A percentile compares a stretch with the other conserved stretches of the same genome.
phyloP scores from a whole-genome alignment of 768 basidiomycete genomes.

The Lentinula edodes region DNA sequence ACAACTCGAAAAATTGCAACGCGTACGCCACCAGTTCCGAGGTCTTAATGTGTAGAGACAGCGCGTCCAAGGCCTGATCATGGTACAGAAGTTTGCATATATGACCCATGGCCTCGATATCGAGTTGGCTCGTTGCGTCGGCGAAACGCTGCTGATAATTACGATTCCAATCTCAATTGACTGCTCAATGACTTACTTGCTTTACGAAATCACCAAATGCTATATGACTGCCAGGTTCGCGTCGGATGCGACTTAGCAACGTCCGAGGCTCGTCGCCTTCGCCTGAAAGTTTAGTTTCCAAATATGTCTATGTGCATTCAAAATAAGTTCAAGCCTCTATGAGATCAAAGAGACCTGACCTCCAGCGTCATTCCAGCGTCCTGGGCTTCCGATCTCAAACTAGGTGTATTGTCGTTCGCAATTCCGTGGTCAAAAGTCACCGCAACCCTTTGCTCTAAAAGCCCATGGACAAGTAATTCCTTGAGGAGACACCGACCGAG shows the following conservation, averaged over 20 bases:
- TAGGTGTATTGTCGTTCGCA: constrained; percentile 40
- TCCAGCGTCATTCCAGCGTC: constrained; percentile 56
- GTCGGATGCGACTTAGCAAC: constrained; percentile 44
- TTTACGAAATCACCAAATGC: constrained; percentile 50
- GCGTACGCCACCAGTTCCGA: constrained; percentile 60
- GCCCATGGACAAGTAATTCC: constrained; percentile 44
- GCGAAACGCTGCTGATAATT: constrained; percentile 48
- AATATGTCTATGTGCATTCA: constrained; percentile 35
- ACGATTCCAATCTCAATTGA: neutral
- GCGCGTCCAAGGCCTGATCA: constrained; percentile 57
- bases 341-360: constrained; percentile 26
- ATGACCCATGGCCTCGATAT: constrained; percentile 66
- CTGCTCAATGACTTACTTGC: constrained; percentile 36
- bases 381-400: constrained; percentile 52
- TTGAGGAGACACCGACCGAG: constrained; percentile 48
- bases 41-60: constrained; percentile 64
- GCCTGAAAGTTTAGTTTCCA: constrained; percentile 52
- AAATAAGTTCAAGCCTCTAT: constrained; percentile 9
- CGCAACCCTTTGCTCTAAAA: constrained; percentile 51
- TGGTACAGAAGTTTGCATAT: constrained; percentile 64
- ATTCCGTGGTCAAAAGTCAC: constrained; percentile 46
- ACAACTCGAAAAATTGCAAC: constrained; percentile 58
- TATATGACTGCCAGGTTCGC: constrained; percentile 52
- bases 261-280: constrained; percentile 37
- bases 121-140: constrained; percentile 42